Evolutionary conservation across 1,284 basidiomycete species (phyloP).

Genomic region (Ustilago tritici): DNA sequence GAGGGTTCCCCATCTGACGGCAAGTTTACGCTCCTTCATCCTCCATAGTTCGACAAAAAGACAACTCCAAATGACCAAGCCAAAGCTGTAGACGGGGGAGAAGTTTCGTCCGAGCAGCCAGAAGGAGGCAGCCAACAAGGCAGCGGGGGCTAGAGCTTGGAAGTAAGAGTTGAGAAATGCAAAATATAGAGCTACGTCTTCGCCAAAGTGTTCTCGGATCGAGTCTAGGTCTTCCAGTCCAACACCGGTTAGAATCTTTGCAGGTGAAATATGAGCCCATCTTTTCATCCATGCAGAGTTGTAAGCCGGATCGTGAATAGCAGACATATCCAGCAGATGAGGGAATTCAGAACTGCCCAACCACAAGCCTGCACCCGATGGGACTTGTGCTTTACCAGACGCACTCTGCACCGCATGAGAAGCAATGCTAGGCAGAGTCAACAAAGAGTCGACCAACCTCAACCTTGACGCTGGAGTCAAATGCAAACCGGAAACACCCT

Average conservation of each 20-base stretch:
- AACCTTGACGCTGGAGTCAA: constrained; percentile 57
- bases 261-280: constrained; percentile 54
- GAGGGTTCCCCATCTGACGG: constrained; percentile 67
- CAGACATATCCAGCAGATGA: constrained; percentile 63
- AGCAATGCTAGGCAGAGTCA: constrained; percentile 44
- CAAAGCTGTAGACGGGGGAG: constrained; percentile 58
- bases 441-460: constrained; percentile 55
- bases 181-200: constrained; percentile 68
- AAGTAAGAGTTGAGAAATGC: constrained; percentile 68
- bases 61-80: constrained; percentile 61
- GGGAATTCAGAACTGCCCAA: constrained; percentile 55
- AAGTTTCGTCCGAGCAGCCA: constrained; percentile 57
- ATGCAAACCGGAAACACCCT: background rate
- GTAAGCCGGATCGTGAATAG: constrained; percentile 65
- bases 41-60: constrained; percentile 66
- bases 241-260: constrained; percentile 50
- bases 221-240: constrained; percentile 60
- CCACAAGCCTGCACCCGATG: constrained; percentile 56
- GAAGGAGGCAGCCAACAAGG: constrained; percentile 55
- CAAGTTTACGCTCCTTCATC: constrained; percentile 64
- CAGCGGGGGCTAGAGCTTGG: constrained; percentile 56
- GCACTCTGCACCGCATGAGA: constrained; percentile 30
- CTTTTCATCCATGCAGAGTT: constrained; percentile 62
- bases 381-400: constrained; percentile 13
- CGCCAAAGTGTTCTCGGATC: constrained; percentile 66